These are phyloP conservation scores for Ustilago vetiveriae DNA, from an alignment of 1,284 basidiomycete species.

Conservation along the genomic window DNA sequence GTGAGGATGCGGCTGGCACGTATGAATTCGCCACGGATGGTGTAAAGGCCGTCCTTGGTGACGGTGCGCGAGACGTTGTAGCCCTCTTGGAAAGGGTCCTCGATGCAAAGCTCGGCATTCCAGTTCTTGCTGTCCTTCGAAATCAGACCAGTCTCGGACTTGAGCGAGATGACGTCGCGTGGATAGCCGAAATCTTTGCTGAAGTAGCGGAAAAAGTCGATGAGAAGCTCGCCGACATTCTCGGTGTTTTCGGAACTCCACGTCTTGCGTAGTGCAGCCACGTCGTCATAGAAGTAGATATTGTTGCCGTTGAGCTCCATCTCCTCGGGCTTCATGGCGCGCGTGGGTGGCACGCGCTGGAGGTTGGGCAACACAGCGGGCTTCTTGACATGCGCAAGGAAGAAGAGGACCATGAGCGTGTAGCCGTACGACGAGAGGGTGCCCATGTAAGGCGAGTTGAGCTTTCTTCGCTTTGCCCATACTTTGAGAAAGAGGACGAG, in stretches of 20 bases:
- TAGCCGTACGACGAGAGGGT: conserved; percentile 97
- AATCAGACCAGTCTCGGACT: conserved; percentile 78
- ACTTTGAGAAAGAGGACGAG: conserved; percentile 98
- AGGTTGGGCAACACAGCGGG: conserved; percentile 67
- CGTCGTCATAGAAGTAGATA: conserved; percentile 92
- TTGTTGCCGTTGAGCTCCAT: conserved; percentile 74
- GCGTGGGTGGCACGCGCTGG: conserved; percentile 66
- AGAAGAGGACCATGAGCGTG: conserved; percentile 96
- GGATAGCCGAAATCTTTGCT: conserved; percentile 92
- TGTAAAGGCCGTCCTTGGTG: conserved; percentile 93
- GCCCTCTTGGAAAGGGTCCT: conserved; percentile 92
- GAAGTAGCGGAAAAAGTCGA: conserved; percentile 98
- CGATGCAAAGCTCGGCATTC: conserved; percentile 78
- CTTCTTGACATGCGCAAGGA: conserved; percentile 89
- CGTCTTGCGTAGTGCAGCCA: conserved; percentile 85
- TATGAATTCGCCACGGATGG: conserved; percentile 98
- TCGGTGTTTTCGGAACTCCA: conserved; percentile 95
- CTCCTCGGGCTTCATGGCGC: conserved; percentile 72
- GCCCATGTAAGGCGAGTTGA: conserved; percentile 96
- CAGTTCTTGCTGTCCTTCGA: conserved; percentile 92
- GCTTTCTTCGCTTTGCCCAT: conserved; percentile 97
- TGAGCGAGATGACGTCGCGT: conserved; percentile 88
- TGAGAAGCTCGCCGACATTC: conserved; percentile 91
- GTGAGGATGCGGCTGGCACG: conserved; percentile 77
- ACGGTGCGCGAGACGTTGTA: conserved; percentile 97